Percentiles rank a stretch among this genome's conserved stretches.
These are phyloP conservation scores for Talaromyces borbonicus DNA, from an alignment of 495 filamentous ascomycete genomes.

Conservation along the genomic window DNA sequence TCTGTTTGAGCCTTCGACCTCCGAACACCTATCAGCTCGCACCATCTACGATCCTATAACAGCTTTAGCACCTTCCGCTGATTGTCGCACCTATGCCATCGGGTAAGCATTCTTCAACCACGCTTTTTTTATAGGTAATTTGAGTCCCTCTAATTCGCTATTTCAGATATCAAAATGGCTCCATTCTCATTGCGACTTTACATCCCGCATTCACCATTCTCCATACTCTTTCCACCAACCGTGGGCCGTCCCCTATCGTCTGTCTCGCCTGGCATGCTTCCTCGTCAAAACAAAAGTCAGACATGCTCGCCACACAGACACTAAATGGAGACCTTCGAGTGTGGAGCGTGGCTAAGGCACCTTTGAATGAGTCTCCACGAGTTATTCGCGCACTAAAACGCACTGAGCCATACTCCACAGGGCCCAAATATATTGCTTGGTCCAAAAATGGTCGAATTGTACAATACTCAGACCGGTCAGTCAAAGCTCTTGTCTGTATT, in stretches of 20 bases:
- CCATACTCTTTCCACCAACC: constrained; percentile 75
- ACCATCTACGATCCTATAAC: constrained; percentile 94
- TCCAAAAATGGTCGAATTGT: constrained; percentile 95
- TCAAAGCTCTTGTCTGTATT: constrained; percentile 11
- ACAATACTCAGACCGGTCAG: constrained; percentile 86
- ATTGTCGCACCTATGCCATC: constrained; percentile 94
- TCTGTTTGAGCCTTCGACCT: constrained; percentile 85
- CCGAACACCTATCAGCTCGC: constrained; percentile 83
- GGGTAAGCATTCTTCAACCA: constrained; percentile 47
- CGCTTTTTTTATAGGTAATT: not conserved
- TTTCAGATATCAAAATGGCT: constrained; percentile 84
- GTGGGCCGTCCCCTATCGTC: constrained; percentile 78
- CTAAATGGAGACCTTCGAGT: constrained; percentile 87
- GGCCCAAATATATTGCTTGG: constrained; percentile 95
- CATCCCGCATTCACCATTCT: constrained; percentile 91
- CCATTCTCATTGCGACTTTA: constrained; percentile 79
- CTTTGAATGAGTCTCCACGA: constrained; percentile 63
- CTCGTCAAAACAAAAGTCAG: constrained; percentile 91
- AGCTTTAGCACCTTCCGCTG: constrained; percentile 78
- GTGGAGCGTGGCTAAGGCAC: constrained; percentile 90
- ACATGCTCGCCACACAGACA: constrained; percentile 93
- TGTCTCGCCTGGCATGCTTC: constrained; percentile 96
- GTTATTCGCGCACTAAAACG: constrained; percentile 82
- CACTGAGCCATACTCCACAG: constrained; percentile 59
- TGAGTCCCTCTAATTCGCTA: no score